A percentile compares a stretch with the other conserved stretches of the same genome.
Conservation (phyloP, 306 rosid species). For the Styphnolobium japonicum region DNA sequence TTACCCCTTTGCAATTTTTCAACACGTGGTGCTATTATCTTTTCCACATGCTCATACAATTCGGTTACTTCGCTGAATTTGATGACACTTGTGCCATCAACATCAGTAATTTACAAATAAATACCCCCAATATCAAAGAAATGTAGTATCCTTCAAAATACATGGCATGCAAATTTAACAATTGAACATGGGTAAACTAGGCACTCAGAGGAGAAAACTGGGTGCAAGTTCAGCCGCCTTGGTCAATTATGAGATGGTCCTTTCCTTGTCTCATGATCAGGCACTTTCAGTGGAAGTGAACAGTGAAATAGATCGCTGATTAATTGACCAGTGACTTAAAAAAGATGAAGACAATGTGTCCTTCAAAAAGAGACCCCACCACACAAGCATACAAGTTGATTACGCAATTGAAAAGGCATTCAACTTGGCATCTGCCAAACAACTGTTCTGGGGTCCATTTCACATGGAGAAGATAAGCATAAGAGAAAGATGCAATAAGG, state of each 20-base stretch:
- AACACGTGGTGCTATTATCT: not conserved
- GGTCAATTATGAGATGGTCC: not conserved
- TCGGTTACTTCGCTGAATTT: conserved; percentile 2
- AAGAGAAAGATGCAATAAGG: not conserved
- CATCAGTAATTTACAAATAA: not conserved
- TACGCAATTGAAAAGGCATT: conserved; percentile 32
- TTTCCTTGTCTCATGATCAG: conserved; percentile 18
- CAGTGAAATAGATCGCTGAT: not conserved
- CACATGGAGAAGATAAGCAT: conserved; percentile 35
- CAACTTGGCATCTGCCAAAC: conserved; percentile 27
- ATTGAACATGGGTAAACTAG: not conserved
- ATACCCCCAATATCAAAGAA: too few relatives aligned
- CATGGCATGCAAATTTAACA: not conserved
- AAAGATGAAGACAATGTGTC: not conserved
- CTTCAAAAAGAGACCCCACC: conserved; percentile 27
- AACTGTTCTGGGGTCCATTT: conserved; percentile 31
- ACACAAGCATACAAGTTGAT: not conserved
- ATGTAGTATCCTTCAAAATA: too few relatives aligned
- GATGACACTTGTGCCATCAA: conserved; percentile 1
- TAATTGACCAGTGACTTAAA: conserved; percentile 5
- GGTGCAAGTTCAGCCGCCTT: conserved; percentile 12
- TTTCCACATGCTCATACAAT: not conserved
- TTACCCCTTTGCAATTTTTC: not conserved
- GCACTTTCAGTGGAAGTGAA: conserved; percentile 15
- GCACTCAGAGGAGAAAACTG: not conserved